A percentile compares a stretch with the other conserved stretches of the same genome.
These are phyloP conservation scores for Vachellia collinsii DNA, from an alignment of 306 rosid genomes.

Conservation along the genomic window DNA sequence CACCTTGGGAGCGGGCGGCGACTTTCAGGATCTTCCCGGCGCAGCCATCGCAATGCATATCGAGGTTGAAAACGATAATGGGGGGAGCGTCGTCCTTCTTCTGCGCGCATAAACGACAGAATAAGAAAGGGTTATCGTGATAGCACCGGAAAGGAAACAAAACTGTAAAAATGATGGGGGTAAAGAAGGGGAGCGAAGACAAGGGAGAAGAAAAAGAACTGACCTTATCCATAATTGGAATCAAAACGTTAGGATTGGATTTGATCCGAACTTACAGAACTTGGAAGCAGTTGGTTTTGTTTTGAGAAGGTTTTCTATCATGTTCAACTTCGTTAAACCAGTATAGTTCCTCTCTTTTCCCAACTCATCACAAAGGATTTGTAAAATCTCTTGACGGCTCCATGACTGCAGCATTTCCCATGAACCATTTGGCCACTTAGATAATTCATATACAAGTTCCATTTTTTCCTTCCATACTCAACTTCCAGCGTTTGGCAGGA, in stretches of 20 bases:
- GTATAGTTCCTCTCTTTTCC: conserved; percentile 98
- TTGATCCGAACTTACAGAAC: too few relatives aligned
- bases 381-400: too few relatives aligned
- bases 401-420: too few relatives aligned
- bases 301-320: conserved; percentile 83
- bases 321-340: conserved; percentile 92
- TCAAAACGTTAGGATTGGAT: too few relatives aligned
- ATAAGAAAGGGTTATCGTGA: not conserved
- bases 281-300: too few relatives aligned
- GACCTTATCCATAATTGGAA: too few relatives aligned
- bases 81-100: conserved; percentile 57
- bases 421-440: too few relatives aligned
- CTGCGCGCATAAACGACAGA: conserved; percentile 37
- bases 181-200: not conserved
- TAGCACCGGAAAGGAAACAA: not conserved
- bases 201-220: too few relatives aligned
- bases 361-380: conserved; percentile 92
- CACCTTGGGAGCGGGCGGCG: conserved; percentile 60
- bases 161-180: not conserved
- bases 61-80: conserved; percentile 66
- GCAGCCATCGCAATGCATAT: conserved; percentile 85
- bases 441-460: too few relatives aligned
- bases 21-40: conserved; percentile 65
- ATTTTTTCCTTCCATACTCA: too few relatives aligned
- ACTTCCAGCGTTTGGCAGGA: too few relatives aligned